Evolutionary conservation across 805 yeast genomes (phyloP), one percentile per base, ranked within the genome.

Genomic region (Teunomyces kruisii): DNA sequence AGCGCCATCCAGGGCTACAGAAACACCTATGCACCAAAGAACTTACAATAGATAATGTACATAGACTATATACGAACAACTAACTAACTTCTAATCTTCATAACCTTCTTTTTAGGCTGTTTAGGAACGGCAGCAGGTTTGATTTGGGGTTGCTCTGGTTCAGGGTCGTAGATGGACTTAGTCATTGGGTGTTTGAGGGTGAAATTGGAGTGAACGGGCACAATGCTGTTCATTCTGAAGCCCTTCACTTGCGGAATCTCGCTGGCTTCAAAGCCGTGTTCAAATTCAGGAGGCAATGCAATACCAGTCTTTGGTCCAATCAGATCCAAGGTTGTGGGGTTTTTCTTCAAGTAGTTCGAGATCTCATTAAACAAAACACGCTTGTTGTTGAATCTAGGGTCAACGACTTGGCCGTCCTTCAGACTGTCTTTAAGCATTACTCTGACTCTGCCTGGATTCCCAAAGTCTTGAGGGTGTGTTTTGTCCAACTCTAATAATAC

Each of bases 401-500:
- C 67, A 2, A 51, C 49, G 24, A 42, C 41, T 16, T 44, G 40
- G 1, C 80, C 82, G 9, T 75, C 65, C 39, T 77, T 76, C 9
- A 57, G 57, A n/a, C 55, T 53, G 40, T 63, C 65, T 56, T 81
- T 84, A 32, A 88, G 53, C 37, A 81, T 70, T 16, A 90, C 85
- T 53, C 96, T 80, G 29, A 94, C 91, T 57, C 98, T 78, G n/a
- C 99, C 99, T 4, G 97, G 95, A 60, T 92, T 92, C 53, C 98
- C 96, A 78, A 85, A 94, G 67, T 92, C 98, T 64, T 91, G 96
- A 9, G 98, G 98, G 67, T 92, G 99, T 1, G 86, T 66, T 68
- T 90, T 94, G 48, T 86, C 88, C 49, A 92, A 82, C 65, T 88
- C 94, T 46, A 83, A 73, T 35, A 84, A 71, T 2, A 73, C 69